A percentile compares a stretch with the other conserved stretches of the same genome.
phyloP scores from a whole-genome alignment of 768 basidiomycete species.

The Rhizopogon vinicolor region DNA sequence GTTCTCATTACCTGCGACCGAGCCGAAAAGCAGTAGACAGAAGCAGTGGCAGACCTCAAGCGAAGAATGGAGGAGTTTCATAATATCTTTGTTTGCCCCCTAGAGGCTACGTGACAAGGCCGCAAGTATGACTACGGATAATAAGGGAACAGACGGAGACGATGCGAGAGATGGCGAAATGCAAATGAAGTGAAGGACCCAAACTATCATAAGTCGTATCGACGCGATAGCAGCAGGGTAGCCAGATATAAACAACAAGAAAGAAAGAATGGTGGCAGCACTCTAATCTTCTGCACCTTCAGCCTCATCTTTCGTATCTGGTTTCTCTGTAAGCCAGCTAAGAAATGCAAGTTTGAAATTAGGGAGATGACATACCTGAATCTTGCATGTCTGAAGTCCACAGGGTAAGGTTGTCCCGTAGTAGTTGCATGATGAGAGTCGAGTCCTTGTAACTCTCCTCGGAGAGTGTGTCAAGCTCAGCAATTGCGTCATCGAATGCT shows the following conservation, averaged over 20 bases:
- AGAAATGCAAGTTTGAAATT: slow-evolving; percentile 1
- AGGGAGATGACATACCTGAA: slow-evolving; percentile 48
- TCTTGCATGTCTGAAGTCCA: slow-evolving; percentile 99
- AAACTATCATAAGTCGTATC: slow-evolving; percentile 10
- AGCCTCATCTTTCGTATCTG: slow-evolving; percentile 66
- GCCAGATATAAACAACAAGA: slow-evolving; percentile 14
- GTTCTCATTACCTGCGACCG: too few relatives aligned
- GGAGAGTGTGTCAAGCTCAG: slow-evolving; percentile 96
- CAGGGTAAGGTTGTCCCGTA: slow-evolving; percentile 95
- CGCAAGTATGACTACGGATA: slow-evolving; percentile 32
- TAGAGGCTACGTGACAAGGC: slow-evolving; percentile 18
- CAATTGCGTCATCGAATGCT: slow-evolving; percentile 98
- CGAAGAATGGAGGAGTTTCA: slow-evolving; percentile 10
- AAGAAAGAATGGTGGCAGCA: slow-evolving; percentile 10
- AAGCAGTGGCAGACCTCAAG: too few relatives aligned
- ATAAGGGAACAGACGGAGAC: slow-evolving; percentile 27
- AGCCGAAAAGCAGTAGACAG: too few relatives aligned
- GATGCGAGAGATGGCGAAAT: slow-evolving; percentile 29
- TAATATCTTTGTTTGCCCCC: slow-evolving; percentile 30
- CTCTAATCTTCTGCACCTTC: slow-evolving; percentile 65
- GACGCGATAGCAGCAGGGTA: slow-evolving; percentile 6
- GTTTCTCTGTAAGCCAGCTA: slow-evolving; percentile 50
- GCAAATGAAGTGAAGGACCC: slow-evolving; percentile 24
- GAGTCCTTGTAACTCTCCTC: slow-evolving; percentile 99
- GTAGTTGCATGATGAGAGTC: slow-evolving; percentile 93